A percentile compares a stretch with the other conserved stretches of the same genome.
Conservation (phyloP, 116 monocot genomes). For the Dioscorea cayenensis region DNA sequence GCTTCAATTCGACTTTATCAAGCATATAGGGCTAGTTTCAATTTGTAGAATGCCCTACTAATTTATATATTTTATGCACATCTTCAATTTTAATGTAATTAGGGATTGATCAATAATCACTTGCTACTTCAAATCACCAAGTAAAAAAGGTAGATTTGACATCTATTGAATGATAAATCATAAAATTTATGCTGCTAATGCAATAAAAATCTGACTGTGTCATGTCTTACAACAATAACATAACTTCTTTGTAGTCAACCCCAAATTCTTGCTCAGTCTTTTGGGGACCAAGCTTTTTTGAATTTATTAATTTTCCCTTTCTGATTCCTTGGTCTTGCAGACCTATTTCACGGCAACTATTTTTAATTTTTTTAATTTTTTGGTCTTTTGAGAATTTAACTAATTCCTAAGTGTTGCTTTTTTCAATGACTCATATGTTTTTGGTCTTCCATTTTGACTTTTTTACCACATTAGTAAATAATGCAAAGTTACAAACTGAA, state of each 20-base stretch:
- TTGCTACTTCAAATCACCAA: slow-evolving; percentile 9
- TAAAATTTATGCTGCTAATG: slow-evolving; percentile 6
- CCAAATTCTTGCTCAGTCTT: slow-evolving; percentile 10
- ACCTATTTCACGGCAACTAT: slow-evolving; percentile 20
- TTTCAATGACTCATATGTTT: not conserved
- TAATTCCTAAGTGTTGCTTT: not conserved
- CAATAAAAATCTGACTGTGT: slow-evolving; percentile 1
- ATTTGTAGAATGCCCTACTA: slow-evolving; percentile 7
- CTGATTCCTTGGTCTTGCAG: slow-evolving; percentile 5
- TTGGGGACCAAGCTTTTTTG: slow-evolving; percentile 2
- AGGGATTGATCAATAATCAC: slow-evolving; percentile 14
- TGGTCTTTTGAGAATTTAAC: slow-evolving; percentile 1
- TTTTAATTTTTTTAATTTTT: no score
- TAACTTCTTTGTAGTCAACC: no score
- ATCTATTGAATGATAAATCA: slow-evolving; percentile 8
- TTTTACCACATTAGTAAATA: not conserved
- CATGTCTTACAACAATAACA: no score
- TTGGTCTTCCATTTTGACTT: not conserved
- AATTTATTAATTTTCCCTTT: slow-evolving; percentile 12
- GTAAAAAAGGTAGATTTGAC: slow-evolving; percentile 10
- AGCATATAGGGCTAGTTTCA: slow-evolving; percentile 12
- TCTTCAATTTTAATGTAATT: slow-evolving; percentile 6
- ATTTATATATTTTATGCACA: slow-evolving; percentile 4
- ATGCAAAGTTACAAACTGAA: slow-evolving; percentile 2
- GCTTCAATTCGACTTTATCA: slow-evolving; percentile 10